A percentile compares a stretch with the other conserved stretches of the same genome.
Conservation (phyloP, 176 grass and related monocot species). For the Ampelocalamus luodianensis region DNA sequence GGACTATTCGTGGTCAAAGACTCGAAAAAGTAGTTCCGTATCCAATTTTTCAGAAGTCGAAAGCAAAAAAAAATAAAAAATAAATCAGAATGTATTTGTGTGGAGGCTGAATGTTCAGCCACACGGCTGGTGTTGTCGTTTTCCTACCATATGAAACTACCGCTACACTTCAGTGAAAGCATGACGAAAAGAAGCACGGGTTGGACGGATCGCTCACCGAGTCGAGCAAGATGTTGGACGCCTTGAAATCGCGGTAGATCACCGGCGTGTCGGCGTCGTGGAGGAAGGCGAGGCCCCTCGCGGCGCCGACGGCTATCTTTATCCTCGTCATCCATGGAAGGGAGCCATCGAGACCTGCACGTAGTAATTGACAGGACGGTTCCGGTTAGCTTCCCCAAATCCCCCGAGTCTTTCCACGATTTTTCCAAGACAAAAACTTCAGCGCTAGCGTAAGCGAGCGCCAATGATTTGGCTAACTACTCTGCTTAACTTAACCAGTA, state of each 20-base stretch:
- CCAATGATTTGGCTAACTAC: background rate
- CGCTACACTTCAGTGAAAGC: background rate
- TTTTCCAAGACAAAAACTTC: background rate
- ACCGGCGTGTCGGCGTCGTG: slow-evolving; percentile 78
- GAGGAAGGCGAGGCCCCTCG: slow-evolving; percentile 90
- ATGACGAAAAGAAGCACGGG: background rate
- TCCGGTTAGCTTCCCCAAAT: slow-evolving; percentile 19
- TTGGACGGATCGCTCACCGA: slow-evolving; percentile 45
- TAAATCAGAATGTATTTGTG: background rate
- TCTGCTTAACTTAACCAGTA: background rate
- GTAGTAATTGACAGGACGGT: slow-evolving; percentile 5
- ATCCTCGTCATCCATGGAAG: slow-evolving; percentile 81
- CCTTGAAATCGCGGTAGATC: slow-evolving; percentile 96
- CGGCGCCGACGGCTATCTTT: slow-evolving; percentile 72
- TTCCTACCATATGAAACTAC: background rate
- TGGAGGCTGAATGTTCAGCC: slow-evolving; percentile 1
- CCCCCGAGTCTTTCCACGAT: background rate
- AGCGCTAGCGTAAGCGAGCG: background rate
- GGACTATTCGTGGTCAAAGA: background rate
- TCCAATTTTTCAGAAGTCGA: background rate
- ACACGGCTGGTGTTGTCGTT: background rate
- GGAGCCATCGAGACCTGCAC: slow-evolving; percentile 48
- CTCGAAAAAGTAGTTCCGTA: background rate
- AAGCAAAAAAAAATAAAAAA: background rate
- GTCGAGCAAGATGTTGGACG: slow-evolving; percentile 87